Percentiles rank a stretch among this genome's conserved stretches.
Evolutionary conservation across 2,329 filamentous ascomycete species (phyloP).

Genomic region (Alternaria brassicae): DNA sequence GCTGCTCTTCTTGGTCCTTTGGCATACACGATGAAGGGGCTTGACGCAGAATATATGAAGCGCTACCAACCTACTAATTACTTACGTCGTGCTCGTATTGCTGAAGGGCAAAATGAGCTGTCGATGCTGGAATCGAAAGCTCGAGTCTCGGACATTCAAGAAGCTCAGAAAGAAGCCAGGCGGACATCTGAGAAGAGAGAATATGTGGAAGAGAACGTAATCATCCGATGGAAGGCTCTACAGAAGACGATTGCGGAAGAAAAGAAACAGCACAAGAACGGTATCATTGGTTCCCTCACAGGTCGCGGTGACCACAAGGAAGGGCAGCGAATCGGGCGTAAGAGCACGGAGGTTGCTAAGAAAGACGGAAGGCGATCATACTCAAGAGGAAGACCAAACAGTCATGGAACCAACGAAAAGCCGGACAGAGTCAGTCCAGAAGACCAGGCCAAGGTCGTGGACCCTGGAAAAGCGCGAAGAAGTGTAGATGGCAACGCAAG

Average conservation of each 20-base stretch:
- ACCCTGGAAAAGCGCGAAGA: slow-evolving; percentile 20
- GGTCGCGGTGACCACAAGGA: slow-evolving; percentile 36
- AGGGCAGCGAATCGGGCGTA: slow-evolving; percentile 38
- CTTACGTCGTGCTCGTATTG: slow-evolving; percentile 65
- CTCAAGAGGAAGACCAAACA: slow-evolving; percentile 20
- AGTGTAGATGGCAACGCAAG: slow-evolving; percentile 17
- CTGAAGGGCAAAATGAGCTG: slow-evolving; percentile 58
- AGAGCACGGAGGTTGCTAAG: slow-evolving; percentile 26
- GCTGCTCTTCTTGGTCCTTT: slow-evolving; percentile 67
- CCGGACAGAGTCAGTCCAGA: slow-evolving; percentile 2
- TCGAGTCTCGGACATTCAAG: slow-evolving; percentile 12
- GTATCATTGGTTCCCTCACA: slow-evolving; percentile 35
- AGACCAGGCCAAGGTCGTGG: slow-evolving; percentile 10
- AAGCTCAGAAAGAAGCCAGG: slow-evolving; percentile 10
- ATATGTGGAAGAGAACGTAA: slow-evolving; percentile 43
- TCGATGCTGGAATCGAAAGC: slow-evolving; percentile 25
- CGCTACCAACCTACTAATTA: slow-evolving; percentile 61
- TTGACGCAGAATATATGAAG: slow-evolving; percentile 66
- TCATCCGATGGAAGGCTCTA: slow-evolving; percentile 33
- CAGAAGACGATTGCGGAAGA: slow-evolving; percentile 34
- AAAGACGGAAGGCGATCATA: slow-evolving; percentile 3
- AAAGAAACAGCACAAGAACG: slow-evolving; percentile 34
- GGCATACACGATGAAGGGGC: slow-evolving; percentile 69
- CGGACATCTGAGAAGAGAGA: slow-evolving; percentile 25
- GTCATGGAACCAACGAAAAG: slow-evolving; percentile 17